Evolutionary conservation across 2,329 filamentous ascomycete genomes (phyloP), one percentile per base, ranked within the genome.

Genomic region (Arthrobotrys iridis): DNA sequence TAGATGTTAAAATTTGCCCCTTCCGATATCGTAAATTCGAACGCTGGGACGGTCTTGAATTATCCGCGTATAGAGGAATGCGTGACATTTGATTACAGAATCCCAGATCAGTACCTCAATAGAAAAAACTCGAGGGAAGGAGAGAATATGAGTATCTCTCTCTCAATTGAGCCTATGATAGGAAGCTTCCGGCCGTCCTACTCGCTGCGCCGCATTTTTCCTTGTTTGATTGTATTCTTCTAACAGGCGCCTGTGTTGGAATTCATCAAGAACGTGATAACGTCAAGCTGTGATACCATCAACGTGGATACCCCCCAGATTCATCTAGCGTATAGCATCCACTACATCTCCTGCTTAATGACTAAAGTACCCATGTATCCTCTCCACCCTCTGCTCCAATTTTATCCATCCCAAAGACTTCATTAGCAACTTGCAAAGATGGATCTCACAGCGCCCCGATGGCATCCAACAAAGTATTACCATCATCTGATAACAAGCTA

Each of bases 401-500:
- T 18, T 30, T n/a, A 30, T 52, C 28, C 7, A n/a, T 30, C 15
- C n/a, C 18, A 20, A 37, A 46, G 6, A 15, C n/a, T 18, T 28
- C 22, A 2, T 2, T n/a, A 4, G n/a, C 28, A 26, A 3, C 20
- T 18, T 48, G 8, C 10, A 28, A 41, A 50, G 5, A 75, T 68
- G 71, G 71, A 75, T 22, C 20, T 75, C 63, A 64, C 62, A 28
- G 68, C 40, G 18, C 22, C 55, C 40, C 71, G 63, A 4, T 75
- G 71, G 71, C 71, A 75, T 30, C 71, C 57, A 18, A 59, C 63
- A 41, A 65, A 59, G 30, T 55, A 63, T 41, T 48, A 64, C 26
- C 71, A 75, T 10, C 71, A 75, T 15, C 62, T 75, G 33, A 62
- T 75, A 35, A 63, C 63, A 6, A 68, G 33, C 57, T 68, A 64